Evolutionary conservation across 129 eudicot genomes (phyloP).

Genomic region (Arctium minus): DNA sequence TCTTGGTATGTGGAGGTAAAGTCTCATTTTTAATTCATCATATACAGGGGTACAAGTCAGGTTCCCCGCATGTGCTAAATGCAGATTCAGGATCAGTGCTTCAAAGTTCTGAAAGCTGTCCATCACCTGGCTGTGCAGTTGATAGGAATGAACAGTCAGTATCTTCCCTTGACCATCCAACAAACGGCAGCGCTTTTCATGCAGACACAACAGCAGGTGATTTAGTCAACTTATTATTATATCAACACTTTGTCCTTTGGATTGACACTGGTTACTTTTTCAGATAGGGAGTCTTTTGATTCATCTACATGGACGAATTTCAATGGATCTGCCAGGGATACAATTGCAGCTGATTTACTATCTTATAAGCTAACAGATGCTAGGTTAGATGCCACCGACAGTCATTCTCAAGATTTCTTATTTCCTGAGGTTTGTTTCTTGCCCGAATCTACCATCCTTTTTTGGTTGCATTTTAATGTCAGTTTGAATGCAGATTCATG

Average conservation of each 20-base stretch:
- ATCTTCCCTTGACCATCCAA: constrained; percentile 9
- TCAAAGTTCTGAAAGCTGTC: constrained; percentile 14
- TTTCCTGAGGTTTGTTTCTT: constrained; percentile 2
- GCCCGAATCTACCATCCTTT: not conserved
- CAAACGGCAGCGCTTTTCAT: not conserved
- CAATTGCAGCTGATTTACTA: constrained; percentile 4
- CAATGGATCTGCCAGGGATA: not conserved
- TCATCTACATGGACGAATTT: not conserved
- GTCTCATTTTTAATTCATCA: not conserved
- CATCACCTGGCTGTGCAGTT: not conserved
- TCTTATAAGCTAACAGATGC: constrained; percentile 15
- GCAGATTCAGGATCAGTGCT: constrained; percentile 18
- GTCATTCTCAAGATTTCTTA: constrained; percentile 10
- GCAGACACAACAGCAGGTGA: constrained; percentile 6
- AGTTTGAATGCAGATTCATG: not conserved
- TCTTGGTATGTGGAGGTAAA: not conserved
- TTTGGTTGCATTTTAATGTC: not conserved
- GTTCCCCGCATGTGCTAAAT: not conserved
- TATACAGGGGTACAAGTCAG: constrained; percentile 19
- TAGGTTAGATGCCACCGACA: constrained; percentile 15
- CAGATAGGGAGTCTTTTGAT: not conserved
- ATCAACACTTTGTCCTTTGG: not conserved
- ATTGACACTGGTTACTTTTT: not conserved
- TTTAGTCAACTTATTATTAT: no score
- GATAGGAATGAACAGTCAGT: constrained; percentile 5